Conservation (phyloP, 352 stramenopile genomes). For the Globisporangium viniferum region DNA sequence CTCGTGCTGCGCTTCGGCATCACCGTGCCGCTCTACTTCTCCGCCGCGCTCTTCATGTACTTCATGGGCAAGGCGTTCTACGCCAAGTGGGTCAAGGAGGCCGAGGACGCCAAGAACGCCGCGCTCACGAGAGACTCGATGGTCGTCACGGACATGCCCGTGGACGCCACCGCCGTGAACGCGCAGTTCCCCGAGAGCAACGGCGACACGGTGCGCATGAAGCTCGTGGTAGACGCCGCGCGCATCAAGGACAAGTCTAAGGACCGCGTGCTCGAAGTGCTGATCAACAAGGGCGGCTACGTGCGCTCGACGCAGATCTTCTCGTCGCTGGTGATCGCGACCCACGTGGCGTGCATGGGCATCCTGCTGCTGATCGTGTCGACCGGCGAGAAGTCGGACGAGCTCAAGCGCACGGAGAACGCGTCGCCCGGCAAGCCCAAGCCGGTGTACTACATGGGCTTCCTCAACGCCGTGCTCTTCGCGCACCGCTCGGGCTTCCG, state of each 20-base stretch:
- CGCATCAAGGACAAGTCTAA: conserved; percentile 48
- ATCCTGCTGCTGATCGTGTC: conserved; percentile 65
- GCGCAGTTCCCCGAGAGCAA: conserved; percentile 10
- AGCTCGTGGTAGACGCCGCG: conserved; percentile 41
- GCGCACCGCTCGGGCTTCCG: conserved; percentile 74
- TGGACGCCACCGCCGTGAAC: conserved; percentile 14
- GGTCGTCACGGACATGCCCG: conserved; percentile 27
- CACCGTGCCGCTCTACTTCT: conserved; percentile 71
- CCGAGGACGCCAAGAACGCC: conserved; percentile 58
- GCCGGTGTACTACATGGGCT: conserved; percentile 81
- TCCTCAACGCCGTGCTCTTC: conserved; percentile 78
- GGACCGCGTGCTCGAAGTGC: conserved; percentile 48
- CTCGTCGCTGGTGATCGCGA: conserved; percentile 62
- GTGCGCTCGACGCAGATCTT: conserved; percentile 81
- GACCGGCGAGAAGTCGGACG: conserved; percentile 33
- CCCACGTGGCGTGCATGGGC: conserved; percentile 70
- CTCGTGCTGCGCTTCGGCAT: conserved; percentile 65
- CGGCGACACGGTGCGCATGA: conserved; percentile 29
- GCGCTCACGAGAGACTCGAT: conserved; percentile 39
- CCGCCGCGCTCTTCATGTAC: conserved; percentile 73
- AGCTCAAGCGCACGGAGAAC: conserved; percentile 19
- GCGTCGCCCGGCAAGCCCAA: conserved; percentile 48
- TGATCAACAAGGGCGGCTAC: conserved; percentile 76
- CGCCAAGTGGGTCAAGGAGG: conserved; percentile 61
- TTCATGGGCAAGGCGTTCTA: conserved; percentile 74